phyloP scores from a whole-genome alignment of 306 rosid species.

The Prunus mongolica region DNA sequence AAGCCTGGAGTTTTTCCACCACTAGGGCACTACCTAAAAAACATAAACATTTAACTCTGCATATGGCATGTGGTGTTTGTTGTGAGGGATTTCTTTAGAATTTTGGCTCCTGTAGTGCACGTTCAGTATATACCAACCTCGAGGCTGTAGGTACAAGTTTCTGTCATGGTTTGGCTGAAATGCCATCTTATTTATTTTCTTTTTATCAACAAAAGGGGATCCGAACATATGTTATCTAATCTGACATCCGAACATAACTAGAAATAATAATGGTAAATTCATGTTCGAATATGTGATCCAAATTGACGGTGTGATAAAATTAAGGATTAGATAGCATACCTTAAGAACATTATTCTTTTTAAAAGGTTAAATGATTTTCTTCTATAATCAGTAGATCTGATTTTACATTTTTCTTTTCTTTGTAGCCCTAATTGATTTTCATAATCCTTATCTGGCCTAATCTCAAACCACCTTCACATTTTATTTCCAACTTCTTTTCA shows the following conservation, averaged over 20 bases:
- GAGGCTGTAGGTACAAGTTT: background rate
- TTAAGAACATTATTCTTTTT: background rate
- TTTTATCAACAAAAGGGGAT: background rate
- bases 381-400: background rate
- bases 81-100: constrained; percentile 1
- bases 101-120: background rate
- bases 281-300: background rate
- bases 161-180: background rate
- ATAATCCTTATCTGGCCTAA: background rate
- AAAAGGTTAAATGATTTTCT: background rate
- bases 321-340: background rate
- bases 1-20: constrained; percentile 21
- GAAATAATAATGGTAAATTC: background rate
- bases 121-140: constrained; percentile 16
- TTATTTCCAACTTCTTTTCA: background rate
- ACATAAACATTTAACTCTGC: background rate
- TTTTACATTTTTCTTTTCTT: background rate
- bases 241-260: no score
- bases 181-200: background rate
- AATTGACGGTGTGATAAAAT: background rate
- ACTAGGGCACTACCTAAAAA: background rate
- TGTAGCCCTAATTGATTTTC: no score
- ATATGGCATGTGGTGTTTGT: background rate
- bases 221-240: background rate
- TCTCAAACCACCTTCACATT: background rate